A percentile compares a stretch with the other conserved stretches of the same genome.
Evolutionary conservation across 2,329 filamentous ascomycete species (phyloP).

Genomic region (Fusarium dlaminii): DNA sequence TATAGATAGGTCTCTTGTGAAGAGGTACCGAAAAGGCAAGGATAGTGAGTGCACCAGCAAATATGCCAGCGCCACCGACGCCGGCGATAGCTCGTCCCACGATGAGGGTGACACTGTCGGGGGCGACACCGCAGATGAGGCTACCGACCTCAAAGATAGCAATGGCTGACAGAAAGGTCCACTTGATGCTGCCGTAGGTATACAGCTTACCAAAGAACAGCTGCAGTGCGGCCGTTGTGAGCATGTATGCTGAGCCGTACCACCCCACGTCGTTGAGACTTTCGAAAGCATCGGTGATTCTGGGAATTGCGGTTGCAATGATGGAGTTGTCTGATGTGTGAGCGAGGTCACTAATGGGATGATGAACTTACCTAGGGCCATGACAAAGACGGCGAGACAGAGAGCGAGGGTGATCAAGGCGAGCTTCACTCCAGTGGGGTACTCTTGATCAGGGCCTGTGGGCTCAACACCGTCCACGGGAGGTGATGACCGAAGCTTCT

Average conservation of each 20-base stretch:
- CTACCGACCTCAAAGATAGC: slow-evolving; percentile 56
- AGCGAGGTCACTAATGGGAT: background rate
- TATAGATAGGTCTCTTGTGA: slow-evolving; percentile 47
- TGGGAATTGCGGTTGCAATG: slow-evolving; percentile 56
- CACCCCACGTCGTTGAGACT: slow-evolving; percentile 59
- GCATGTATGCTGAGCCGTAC: slow-evolving; percentile 58
- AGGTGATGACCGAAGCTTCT: slow-evolving; percentile 39
- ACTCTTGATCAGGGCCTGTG: slow-evolving; percentile 18
- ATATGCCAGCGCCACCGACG: slow-evolving; percentile 56
- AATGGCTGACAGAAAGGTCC: slow-evolving; percentile 51
- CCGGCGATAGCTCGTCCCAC: slow-evolving; percentile 49
- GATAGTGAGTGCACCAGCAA: slow-evolving; percentile 56
- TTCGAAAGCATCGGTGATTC: slow-evolving; percentile 55
- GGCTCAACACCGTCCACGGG: background rate
- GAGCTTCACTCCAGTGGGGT: slow-evolving; percentile 42
- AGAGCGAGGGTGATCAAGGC: slow-evolving; percentile 50
- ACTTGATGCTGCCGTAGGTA: slow-evolving; percentile 57
- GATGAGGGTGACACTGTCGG: slow-evolving; percentile 47
- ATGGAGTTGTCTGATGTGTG: slow-evolving; percentile 50
- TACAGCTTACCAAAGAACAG: slow-evolving; percentile 55
- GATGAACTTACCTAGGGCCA: slow-evolving; percentile 49
- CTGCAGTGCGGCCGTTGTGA: slow-evolving; percentile 53
- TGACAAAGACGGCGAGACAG: slow-evolving; percentile 52
- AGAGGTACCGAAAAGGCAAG: slow-evolving; percentile 52
- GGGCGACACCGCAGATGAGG: slow-evolving; percentile 51